Evolutionary conservation across 192 early-diverging fungal species (phyloP).

Genomic region (Entrophospora sp.): DNA sequence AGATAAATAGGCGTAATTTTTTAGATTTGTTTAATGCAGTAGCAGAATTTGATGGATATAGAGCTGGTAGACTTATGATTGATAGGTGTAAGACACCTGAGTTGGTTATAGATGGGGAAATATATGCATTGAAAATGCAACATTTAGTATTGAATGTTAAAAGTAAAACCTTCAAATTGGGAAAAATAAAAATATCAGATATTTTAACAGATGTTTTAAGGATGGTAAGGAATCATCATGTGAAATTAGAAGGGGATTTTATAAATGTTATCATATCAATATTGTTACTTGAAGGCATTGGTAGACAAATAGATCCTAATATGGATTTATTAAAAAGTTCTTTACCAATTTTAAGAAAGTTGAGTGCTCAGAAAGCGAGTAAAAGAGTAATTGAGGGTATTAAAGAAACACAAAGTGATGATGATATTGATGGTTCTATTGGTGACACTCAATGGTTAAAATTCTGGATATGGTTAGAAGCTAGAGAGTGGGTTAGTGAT

Average conservation of each 20-base stretch:
- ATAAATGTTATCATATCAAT: constrained; percentile 87
- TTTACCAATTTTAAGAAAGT: constrained; percentile 59
- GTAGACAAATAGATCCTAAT: constrained; percentile 79
- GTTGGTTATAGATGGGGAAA: constrained; percentile 59
- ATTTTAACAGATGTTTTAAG: constrained; percentile 72
- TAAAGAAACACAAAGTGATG: constrained; percentile 32
- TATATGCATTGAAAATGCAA: constrained; percentile 78
- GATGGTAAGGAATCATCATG: constrained; percentile 86
- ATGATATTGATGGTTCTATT: too few relatives aligned
- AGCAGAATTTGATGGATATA: constrained; percentile 76
- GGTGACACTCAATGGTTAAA: constrained; percentile 53
- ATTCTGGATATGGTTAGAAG: constrained; percentile 54
- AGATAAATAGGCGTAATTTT: constrained; percentile 72
- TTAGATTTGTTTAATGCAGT: constrained; percentile 86
- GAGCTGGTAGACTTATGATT: constrained; percentile 80
- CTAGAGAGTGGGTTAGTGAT: constrained; percentile 40
- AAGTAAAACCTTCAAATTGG: constrained; percentile 62
- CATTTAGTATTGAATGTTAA: constrained; percentile 65
- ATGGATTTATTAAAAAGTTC: constrained; percentile 83
- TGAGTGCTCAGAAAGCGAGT: constrained; percentile 42
- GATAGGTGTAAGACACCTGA: constrained; percentile 71
- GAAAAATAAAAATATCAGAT: constrained; percentile 71
- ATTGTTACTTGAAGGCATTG: constrained; percentile 92
- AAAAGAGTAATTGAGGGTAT: constrained; percentile 38
- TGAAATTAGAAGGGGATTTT: constrained; percentile 91